Evolutionary conservation across 495 filamentous ascomycete genomes (phyloP).

Genomic region (Xylaria longipes): DNA sequence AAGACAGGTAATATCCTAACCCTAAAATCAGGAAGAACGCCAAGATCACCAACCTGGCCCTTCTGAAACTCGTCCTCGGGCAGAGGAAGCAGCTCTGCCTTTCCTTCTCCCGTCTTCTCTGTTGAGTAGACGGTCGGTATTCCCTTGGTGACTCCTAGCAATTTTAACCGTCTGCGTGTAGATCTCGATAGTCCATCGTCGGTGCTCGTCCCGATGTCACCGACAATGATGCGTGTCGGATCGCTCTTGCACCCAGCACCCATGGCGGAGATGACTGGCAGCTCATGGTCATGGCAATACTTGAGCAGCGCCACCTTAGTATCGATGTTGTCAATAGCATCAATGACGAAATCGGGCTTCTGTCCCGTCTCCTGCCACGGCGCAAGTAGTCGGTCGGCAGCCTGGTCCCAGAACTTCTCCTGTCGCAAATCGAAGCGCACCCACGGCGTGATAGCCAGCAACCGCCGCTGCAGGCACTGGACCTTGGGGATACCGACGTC

Average conservation of each 20-base stretch:
- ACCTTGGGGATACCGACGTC: slow-evolving; percentile 98
- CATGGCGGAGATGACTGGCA: slow-evolving; percentile 93
- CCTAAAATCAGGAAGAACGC: slow-evolving; percentile 88
- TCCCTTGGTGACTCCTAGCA: slow-evolving; percentile 79
- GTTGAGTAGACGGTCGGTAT: slow-evolving; percentile 93
- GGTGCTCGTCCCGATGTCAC: slow-evolving; percentile 86
- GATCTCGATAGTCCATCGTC: slow-evolving; percentile 90
- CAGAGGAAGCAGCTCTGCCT: slow-evolving; percentile 85
- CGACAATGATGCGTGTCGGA: slow-evolving; percentile 87
- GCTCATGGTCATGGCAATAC: slow-evolving; percentile 77
- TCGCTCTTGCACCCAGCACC: slow-evolving; percentile 97
- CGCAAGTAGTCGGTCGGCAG: slow-evolving; percentile 68
- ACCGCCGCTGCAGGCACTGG: slow-evolving; percentile 73
- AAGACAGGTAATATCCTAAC: slow-evolving; percentile 92
- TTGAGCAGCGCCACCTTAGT: slow-evolving; percentile 91
- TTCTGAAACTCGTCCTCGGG: slow-evolving; percentile 88
- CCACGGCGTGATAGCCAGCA: slow-evolving; percentile 91
- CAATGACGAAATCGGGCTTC: slow-evolving; percentile 84
- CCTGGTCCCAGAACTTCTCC: slow-evolving; percentile 76
- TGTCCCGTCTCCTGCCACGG: slow-evolving; percentile 67
- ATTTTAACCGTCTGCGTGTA: slow-evolving; percentile 78
- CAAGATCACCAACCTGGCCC: slow-evolving; percentile 85
- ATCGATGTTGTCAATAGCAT: slow-evolving; percentile 98
- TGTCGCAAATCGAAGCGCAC: slow-evolving; percentile 85
- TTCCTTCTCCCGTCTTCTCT: slow-evolving; percentile 89